Evolutionary conservation across 2,329 filamentous ascomycete species (phyloP).

Genomic region (Paracamarosporium sp.): DNA sequence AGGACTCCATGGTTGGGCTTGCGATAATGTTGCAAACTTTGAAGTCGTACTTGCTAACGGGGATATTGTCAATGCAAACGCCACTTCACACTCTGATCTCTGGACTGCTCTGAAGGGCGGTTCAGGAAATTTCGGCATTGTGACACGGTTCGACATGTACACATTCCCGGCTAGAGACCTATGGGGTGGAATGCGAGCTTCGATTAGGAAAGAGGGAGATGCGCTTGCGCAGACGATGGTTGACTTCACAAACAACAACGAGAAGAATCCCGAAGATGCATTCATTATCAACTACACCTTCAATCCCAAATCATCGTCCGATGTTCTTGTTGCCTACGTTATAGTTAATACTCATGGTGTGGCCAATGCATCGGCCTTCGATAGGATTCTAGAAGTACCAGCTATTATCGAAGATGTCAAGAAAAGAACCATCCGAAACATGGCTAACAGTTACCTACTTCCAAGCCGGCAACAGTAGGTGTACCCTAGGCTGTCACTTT

Average conservation of each 20-base stretch:
- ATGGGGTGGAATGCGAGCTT: constrained; percentile 45
- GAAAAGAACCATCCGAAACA: constrained; percentile 5
- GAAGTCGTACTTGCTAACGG: constrained; percentile 44
- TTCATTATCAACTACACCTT: neutral
- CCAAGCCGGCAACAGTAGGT: constrained; percentile 10
- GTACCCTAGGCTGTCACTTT: neutral
- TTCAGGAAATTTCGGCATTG: constrained; percentile 43
- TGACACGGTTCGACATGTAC: constrained; percentile 35
- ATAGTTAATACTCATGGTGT: neutral
- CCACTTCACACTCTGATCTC: constrained; percentile 28
- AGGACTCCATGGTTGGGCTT: constrained; percentile 32
- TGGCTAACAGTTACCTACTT: constrained; percentile 3
- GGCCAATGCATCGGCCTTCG: constrained; percentile 5
- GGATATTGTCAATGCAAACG: constrained; percentile 28
- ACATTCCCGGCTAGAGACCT: constrained; percentile 30
- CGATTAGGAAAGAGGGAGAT: constrained; percentile 22
- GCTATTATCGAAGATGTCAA: constrained; percentile 7
- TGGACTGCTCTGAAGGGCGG: constrained; percentile 43
- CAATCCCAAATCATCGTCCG: neutral
- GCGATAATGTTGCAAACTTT: constrained; percentile 40
- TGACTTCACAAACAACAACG: constrained; percentile 17
- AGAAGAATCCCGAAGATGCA: neutral
- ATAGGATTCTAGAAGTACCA: constrained; percentile 1
- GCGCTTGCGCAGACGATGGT: constrained; percentile 28
- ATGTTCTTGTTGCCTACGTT: constrained; percentile 4